Conservation (phyloP, 108 stramenopile species). For the Fragilariopsis cylindrus region DNA sequence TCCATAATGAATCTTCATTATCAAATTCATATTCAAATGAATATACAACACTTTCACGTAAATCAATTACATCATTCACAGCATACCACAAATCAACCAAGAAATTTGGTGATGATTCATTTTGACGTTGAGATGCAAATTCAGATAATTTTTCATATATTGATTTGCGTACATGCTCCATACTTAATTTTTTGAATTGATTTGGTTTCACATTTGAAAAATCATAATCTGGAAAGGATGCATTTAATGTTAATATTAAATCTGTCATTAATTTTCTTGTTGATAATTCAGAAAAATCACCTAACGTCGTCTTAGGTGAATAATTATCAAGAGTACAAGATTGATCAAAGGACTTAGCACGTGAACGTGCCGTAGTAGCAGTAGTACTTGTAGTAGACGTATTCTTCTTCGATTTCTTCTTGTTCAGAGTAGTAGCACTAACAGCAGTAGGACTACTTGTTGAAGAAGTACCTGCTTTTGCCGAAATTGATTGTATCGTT, state of each 20-base stretch:
- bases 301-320: constrained; percentile 45
- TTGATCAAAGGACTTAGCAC: constrained; percentile 46
- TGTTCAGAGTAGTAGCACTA: not conserved
- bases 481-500: not conserved
- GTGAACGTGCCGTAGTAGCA: constrained; percentile 32
- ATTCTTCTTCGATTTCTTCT: constrained; percentile 6
- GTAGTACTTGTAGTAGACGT: constrained; percentile 4
- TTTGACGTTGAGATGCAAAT: constrained; percentile 44
- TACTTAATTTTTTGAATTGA: constrained; percentile 69
- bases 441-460: not conserved
- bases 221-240: constrained; percentile 94
- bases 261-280: constrained; percentile 89
- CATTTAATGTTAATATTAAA: constrained; percentile 90
- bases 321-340: constrained; percentile 29
- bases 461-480: too few species aligned
- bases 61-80: constrained; percentile 66
- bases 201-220: constrained; percentile 76
- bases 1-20: constrained; percentile 65
- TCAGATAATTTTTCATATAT: constrained; percentile 70
- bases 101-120: constrained; percentile 41
- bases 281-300: constrained; percentile 69
- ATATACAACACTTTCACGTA: constrained; percentile 87
- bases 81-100: constrained; percentile 70
- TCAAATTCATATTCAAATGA: constrained; percentile 67
- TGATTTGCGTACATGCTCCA: constrained; percentile 55